Evolutionary conservation across 1,284 basidiomycete species (phyloP).

Genomic region (Moesziomyces parantarcticus): DNA sequence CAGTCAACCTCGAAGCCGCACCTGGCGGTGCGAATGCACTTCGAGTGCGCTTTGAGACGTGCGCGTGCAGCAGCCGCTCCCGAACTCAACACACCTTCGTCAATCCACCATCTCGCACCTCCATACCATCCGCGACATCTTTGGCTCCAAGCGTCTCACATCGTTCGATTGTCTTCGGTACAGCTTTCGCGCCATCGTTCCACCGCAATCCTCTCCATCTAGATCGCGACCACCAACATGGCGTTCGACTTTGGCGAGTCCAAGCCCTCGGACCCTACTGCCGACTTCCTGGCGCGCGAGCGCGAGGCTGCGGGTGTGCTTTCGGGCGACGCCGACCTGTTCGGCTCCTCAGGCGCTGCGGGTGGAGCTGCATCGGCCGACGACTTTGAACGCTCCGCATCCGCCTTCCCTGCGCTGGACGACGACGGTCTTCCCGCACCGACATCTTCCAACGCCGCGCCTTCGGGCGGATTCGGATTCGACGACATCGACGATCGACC

Average conservation of each 20-base stretch:
- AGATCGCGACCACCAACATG: slow-evolving; percentile 25
- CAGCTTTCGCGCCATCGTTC: too few relatives aligned
- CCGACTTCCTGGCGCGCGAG: slow-evolving; percentile 66
- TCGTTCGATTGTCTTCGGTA: too few relatives aligned
- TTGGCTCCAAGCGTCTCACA: not conserved
- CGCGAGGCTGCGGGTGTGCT: slow-evolving; percentile 61
- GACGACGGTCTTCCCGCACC: slow-evolving; percentile 63
- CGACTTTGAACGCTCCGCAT: slow-evolving; percentile 71
- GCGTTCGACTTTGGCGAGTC: slow-evolving; percentile 58
- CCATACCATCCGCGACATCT: not conserved
- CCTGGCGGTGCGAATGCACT: not conserved
- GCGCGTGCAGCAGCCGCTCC: not conserved
- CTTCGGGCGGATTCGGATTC: slow-evolving; percentile 30
- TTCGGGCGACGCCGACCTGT: slow-evolving; percentile 56
- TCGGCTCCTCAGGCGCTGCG: slow-evolving; percentile 55
- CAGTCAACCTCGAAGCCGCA: too few relatives aligned
- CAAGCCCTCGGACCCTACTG: slow-evolving; percentile 61
- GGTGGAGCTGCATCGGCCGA: slow-evolving; percentile 31
- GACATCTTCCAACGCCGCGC: slow-evolving; percentile 13
- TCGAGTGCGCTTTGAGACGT: not conserved
- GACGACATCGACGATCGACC: slow-evolving; percentile 38
- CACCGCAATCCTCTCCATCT: too few relatives aligned
- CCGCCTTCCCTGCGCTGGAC: slow-evolving; percentile 72
- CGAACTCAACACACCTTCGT: not conserved
- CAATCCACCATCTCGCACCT: not conserved